Conservation (phyloP, 495 filamentous ascomycete genomes). For the Hypomontagnella monticulosa region DNA sequence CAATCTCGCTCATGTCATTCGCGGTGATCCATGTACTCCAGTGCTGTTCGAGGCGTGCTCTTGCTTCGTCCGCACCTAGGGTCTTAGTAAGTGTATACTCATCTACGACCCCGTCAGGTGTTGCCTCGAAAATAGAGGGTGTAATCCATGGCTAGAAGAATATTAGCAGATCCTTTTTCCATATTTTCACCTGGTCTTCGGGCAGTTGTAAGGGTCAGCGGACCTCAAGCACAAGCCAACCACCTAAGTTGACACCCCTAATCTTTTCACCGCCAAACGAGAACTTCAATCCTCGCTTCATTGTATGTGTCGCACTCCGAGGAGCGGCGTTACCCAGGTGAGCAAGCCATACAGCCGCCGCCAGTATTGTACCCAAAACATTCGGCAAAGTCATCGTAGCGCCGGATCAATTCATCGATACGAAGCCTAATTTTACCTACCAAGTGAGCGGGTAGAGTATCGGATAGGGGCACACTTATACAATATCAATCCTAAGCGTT, state of each 20-base stretch:
- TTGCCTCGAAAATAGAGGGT: constrained; percentile 67
- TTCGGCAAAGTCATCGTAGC: neutral
- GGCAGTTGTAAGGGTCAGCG: neutral
- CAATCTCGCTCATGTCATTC: constrained; percentile 74
- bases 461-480: too few relatives aligned
- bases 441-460: too few relatives aligned
- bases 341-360: neutral
- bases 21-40: constrained; percentile 74
- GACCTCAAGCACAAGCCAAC: constrained; percentile 18
- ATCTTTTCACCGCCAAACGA: constrained; percentile 12
- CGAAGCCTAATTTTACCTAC: neutral
- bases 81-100: constrained; percentile 67
- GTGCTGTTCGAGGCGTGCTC: constrained; percentile 59
- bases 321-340: neutral
- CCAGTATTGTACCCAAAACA: neutral
- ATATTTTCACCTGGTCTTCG: neutral
- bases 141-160: constrained; percentile 66
- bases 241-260: constrained; percentile 12
- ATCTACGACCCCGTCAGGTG: constrained; percentile 64
- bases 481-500: too few relatives aligned
- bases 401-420: neutral
- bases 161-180: neutral
- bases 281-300: constrained; percentile 3
- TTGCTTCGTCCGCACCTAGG: constrained; percentile 62
- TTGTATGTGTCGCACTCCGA: neutral